phyloP scores from a whole-genome alignment of 768 basidiomycete genomes.

The Termitomyces sp. region DNA sequence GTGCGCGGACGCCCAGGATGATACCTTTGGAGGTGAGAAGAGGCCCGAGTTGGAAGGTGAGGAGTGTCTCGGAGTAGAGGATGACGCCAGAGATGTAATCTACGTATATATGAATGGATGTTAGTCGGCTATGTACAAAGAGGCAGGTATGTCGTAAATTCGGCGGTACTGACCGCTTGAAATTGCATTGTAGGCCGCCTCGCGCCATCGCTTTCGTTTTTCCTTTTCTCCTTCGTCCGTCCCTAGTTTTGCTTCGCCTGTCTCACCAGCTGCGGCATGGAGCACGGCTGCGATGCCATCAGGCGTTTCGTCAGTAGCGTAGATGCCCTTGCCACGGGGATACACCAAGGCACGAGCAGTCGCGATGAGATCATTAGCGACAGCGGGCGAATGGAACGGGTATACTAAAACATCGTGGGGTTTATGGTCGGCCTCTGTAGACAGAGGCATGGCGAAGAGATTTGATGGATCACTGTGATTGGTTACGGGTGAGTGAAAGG shows the following conservation, averaged over 20 bases:
- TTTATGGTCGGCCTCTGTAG: conserved; percentile 8
- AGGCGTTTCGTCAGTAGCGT: conserved; percentile 52
- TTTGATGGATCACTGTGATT: conserved; percentile 23
- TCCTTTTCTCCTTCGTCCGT: conserved; percentile 34
- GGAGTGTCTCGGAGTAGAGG: conserved; percentile 43
- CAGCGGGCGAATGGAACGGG: conserved; percentile 35
- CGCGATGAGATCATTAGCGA: conserved; percentile 38
- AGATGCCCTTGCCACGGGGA: conserved; percentile 47
- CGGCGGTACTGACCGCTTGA: conserved; percentile 34
- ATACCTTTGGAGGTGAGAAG: conserved; percentile 40
- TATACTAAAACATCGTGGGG: conserved; percentile 28
- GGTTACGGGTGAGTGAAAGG: conserved; percentile 12
- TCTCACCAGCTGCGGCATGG: conserved; percentile 28
- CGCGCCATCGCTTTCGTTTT: conserved; percentile 39
- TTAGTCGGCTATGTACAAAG: neutral
- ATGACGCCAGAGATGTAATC: conserved; percentile 45
- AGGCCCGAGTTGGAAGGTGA: conserved; percentile 45
- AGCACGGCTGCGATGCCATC: conserved; percentile 37
- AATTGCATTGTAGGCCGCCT: conserved; percentile 38
- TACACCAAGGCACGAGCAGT: conserved; percentile 42
- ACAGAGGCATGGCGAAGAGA: conserved; percentile 24
- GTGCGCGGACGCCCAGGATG: conserved; percentile 47
- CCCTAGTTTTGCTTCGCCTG: conserved; percentile 19
- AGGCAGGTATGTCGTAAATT: conserved; percentile 18
- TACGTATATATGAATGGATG: neutral